phyloP scores from a whole-genome alignment of 208 protist species.

The Angomonas deanei region DNA sequence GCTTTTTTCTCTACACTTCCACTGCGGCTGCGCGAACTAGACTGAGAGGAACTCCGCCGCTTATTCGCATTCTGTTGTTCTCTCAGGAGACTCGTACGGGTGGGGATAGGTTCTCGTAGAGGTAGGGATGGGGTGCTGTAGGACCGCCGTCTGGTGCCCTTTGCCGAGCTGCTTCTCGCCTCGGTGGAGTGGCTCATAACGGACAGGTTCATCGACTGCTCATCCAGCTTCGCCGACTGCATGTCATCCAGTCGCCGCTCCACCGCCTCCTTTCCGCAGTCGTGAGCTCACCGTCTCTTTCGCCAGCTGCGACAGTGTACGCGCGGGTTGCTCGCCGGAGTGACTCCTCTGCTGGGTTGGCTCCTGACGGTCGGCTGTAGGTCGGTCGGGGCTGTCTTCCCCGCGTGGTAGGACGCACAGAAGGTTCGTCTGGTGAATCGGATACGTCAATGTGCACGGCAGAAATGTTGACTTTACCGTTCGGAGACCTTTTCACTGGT shows the following conservation, averaged over 20 bases:
- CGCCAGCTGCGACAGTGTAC: neutral
- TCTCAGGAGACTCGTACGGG: neutral
- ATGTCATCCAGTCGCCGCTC: neutral
- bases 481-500: too few relatives aligned
- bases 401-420: too few relatives aligned
- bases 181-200: neutral
- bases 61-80: neutral
- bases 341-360: too few relatives aligned
- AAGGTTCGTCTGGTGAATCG: neutral
- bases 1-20: neutral
- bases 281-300: constrained; percentile 5
- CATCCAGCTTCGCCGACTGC: neutral
- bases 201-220: neutral
- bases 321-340: too few relatives aligned
- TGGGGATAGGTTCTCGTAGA: neutral
- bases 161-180: neutral
- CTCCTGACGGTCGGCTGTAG: too few relatives aligned
- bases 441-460: neutral
- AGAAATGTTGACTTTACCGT: neutral
- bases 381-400: too few relatives aligned
- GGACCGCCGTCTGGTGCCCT: neutral
- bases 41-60: neutral
- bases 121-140: neutral
- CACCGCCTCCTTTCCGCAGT: neutral
- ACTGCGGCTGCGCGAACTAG: neutral